Percentiles rank a stretch among this genome's conserved stretches.
phyloP scores from a whole-genome alignment of 2,329 filamentous ascomycete genomes.

The Graphilbum ipis-grandicollis region DNA sequence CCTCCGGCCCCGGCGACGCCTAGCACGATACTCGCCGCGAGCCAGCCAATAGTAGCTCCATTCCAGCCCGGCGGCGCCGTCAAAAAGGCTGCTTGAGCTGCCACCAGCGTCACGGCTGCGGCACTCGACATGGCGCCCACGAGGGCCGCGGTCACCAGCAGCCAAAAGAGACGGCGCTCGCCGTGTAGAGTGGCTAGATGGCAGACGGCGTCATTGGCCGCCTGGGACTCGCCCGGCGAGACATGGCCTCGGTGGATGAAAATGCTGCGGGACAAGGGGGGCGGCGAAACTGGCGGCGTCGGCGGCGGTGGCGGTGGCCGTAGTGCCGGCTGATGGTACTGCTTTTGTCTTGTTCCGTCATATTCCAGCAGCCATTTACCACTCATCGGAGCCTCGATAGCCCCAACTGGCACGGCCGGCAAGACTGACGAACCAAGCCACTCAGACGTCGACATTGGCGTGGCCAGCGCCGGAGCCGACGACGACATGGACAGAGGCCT shows the following conservation, averaged over 20 bases:
- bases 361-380: too few species aligned
- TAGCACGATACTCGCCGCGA: background rate
- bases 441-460: background rate
- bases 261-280: slow-evolving; percentile 3
- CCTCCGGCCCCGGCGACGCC: background rate
- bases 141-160: slow-evolving; percentile 1
- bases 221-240: slow-evolving; percentile 1
- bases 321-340: background rate
- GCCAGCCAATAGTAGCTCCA: background rate
- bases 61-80: background rate
- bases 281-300: background rate
- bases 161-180: slow-evolving; percentile 4
- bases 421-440: background rate
- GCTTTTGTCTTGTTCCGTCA: too few species aligned
- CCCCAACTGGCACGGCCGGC: background rate
- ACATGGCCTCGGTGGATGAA: slow-evolving; percentile 6
- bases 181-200: slow-evolving; percentile 1
- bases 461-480: slow-evolving; percentile 4
- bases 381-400: background rate
- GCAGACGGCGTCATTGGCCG: slow-evolving; percentile 5
- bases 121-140: slow-evolving; percentile 3
- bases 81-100: slow-evolving; percentile 1
- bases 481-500: slow-evolving; percentile 9
- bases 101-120: background rate
- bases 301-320: background rate